phyloP scores from a whole-genome alignment of 2,329 filamentous ascomycete genomes.

The Diaporthe batatas region DNA sequence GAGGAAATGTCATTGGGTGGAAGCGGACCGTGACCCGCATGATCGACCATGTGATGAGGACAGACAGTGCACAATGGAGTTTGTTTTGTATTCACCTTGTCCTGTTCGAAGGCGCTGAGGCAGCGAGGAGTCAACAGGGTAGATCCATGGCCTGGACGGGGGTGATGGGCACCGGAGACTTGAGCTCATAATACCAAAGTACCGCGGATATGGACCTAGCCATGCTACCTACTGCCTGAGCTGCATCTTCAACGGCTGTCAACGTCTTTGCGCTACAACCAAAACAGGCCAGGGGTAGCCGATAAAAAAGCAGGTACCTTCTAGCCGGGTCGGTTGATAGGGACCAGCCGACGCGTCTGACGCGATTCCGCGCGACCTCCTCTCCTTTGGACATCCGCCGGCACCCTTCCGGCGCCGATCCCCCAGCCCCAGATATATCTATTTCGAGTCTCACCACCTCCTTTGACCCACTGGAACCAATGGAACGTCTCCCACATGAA shows the following conservation, averaged over 20 bases:
- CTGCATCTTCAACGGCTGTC: too few relatives aligned
- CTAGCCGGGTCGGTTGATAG: not conserved
- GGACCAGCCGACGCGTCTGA: not conserved
- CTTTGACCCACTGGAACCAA: not conserved
- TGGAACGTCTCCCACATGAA: not conserved
- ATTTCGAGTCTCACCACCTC: not conserved
- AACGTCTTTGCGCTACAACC: too few relatives aligned
- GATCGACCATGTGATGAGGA: not conserved
- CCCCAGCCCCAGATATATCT: not conserved
- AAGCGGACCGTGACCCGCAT: too few relatives aligned
- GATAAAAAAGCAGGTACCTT: not conserved
- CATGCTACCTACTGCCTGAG: not conserved
- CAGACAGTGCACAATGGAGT: not conserved
- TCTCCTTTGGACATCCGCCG: not conserved
- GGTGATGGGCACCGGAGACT: not conserved
- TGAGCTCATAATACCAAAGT: not conserved
- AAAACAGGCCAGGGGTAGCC: too few relatives aligned
- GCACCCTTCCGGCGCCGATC: not conserved
- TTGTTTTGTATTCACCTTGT: too few relatives aligned
- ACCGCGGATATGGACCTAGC: not conserved
- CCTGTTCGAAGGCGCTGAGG: not conserved
- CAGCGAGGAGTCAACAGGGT: not conserved
- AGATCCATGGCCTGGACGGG: not conserved
- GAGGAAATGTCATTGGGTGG: too few relatives aligned
- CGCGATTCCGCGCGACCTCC: not conserved